Conservation (phyloP, 768 basidiomycete genomes). For the Scleroderma citrinum region DNA sequence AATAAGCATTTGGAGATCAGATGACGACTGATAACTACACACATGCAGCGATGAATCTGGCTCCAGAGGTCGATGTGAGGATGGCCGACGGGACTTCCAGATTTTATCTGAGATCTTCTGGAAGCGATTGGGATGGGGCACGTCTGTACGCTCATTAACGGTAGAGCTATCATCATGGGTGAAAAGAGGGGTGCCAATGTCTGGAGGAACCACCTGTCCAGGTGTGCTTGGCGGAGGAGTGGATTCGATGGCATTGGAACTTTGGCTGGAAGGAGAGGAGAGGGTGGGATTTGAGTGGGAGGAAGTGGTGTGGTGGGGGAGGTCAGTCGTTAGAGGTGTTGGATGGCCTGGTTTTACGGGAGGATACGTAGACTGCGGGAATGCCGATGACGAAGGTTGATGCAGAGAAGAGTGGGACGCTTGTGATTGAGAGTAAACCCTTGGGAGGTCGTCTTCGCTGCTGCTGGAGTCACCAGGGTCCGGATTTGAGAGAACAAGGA, state of each 20-base stretch:
- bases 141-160: conserved; percentile 24
- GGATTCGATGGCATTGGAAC: conserved; percentile 56
- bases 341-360: conserved; percentile 14
- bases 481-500: conserved; percentile 60
- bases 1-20: conserved; percentile 2
- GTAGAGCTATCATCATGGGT: conserved; percentile 32
- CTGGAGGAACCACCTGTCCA: conserved; percentile 40
- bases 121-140: conserved; percentile 24
- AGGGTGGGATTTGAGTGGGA: conserved; percentile 49
- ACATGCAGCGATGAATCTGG: conserved; percentile 13
- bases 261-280: conserved; percentile 65
- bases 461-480: conserved; percentile 42
- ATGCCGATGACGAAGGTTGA: conserved; percentile 21
- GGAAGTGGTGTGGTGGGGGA: conserved; percentile 29
- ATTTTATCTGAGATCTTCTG: conserved; percentile 29
- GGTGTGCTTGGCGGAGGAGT: conserved; percentile 72
- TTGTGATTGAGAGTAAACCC: conserved; percentile 12
- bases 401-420: conserved; percentile 21
- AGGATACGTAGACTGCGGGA: conserved; percentile 15
- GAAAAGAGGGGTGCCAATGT: conserved; percentile 34
- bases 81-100: conserved; percentile 23
- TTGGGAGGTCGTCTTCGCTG: conserved; percentile 31
- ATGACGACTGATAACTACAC: conserved; percentile 3
- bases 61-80: conserved; percentile 19
- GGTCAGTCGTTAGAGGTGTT: conserved; percentile 35